These are phyloP conservation scores for Arthrinium puccinioides DNA, from an alignment of 2,329 filamentous ascomycete species.

Conservation along the genomic window DNA sequence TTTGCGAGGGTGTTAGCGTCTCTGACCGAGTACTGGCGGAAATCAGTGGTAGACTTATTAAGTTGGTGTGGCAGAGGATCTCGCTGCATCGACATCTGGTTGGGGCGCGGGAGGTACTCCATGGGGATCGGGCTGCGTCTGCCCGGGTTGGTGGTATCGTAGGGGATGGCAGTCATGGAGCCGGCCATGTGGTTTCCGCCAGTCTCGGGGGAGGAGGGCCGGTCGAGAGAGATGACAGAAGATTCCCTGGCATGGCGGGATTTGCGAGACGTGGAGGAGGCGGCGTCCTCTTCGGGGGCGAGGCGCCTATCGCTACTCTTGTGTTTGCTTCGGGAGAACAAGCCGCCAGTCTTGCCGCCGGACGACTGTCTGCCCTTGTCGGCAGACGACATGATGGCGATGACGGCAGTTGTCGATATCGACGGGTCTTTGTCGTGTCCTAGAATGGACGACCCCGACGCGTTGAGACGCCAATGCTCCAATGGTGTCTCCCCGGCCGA, in stretches of 20 bases:
- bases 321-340: conserved; percentile 87
- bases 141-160: conserved; percentile 62
- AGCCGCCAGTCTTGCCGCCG: conserved; percentile 59
- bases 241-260: conserved; percentile 71
- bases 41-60: conserved; percentile 71
- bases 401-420: too few species aligned
- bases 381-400: conserved; percentile 50
- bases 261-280: conserved; percentile 56
- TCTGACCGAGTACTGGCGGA: conserved; percentile 80
- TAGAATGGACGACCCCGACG: conserved; percentile 6
- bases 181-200: conserved; percentile 70
- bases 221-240: conserved; percentile 65
- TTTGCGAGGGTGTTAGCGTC: conserved; percentile 44
- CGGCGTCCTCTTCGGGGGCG: conserved; percentile 55
- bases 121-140: conserved; percentile 63
- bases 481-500: conserved; percentile 13
- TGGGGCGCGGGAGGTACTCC: conserved; percentile 64
- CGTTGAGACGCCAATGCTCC: conserved; percentile 18
- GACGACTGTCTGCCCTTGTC: conserved; percentile 80
- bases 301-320: conserved; percentile 60
- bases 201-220: conserved; percentile 54
- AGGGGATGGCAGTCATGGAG: conserved; percentile 81
- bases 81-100: conserved; percentile 55
- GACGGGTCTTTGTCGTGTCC: too few species aligned
- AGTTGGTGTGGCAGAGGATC: conserved; percentile 78